phyloP scores from a whole-genome alignment of 257 asterid genomes.

The Knoxia roxburghii region DNA sequence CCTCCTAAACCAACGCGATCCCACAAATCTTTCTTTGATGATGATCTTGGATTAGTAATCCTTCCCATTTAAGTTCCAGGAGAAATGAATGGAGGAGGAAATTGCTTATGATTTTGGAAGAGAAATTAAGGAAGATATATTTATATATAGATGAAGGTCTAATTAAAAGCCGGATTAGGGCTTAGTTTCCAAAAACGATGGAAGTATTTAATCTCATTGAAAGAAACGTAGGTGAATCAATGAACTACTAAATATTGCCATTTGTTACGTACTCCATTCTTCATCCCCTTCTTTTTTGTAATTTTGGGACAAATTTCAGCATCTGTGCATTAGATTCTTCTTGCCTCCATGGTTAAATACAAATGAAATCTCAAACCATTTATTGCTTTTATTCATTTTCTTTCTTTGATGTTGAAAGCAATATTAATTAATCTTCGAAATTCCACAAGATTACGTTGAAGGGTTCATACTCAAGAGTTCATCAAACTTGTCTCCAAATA shows the following conservation, averaged over 20 bases:
- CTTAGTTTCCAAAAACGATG: constrained; percentile 7
- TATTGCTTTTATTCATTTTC: too few species aligned
- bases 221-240: constrained; percentile 11
- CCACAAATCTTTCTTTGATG: constrained; percentile 8
- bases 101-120: neutral
- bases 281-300: neutral
- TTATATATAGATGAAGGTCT: neutral
- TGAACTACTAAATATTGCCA: constrained; percentile 14
- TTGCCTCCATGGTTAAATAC: constrained; percentile 7
- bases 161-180: constrained; percentile 8
- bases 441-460: neutral
- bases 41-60: constrained; percentile 1
- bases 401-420: too few species aligned
- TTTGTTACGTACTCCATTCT: constrained; percentile 1
- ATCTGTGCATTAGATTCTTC: neutral
- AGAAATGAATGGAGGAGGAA: neutral
- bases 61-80: constrained; percentile 26
- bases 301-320: neutral
- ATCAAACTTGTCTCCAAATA: neutral
- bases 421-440: too few species aligned
- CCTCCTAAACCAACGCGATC: constrained; percentile 18
- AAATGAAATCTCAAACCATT: neutral
- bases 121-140: constrained; percentile 5
- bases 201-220: neutral
- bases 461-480: neutral